Evolutionary conservation across 2,329 filamentous ascomycete species (phyloP).

Genomic region (Taxawa tesnikishii): DNA sequence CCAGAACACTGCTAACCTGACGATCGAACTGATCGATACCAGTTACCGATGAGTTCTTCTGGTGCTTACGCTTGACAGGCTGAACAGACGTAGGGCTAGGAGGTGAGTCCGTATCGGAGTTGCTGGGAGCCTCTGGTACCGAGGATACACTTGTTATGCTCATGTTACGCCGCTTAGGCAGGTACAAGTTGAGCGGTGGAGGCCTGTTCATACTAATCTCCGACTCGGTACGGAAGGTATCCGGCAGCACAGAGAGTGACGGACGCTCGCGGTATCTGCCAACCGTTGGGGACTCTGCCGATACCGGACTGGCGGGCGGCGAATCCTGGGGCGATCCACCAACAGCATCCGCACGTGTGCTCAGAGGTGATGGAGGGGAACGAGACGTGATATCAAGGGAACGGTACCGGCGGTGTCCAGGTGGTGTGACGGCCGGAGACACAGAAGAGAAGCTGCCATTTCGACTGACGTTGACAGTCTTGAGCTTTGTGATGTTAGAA

Average conservation of each 20-base stretch:
- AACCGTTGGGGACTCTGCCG: neutral
- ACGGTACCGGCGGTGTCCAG: no score
- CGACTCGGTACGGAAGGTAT: conserved; percentile 7
- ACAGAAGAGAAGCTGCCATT: neutral
- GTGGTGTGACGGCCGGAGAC: no score
- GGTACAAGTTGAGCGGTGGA: conserved; percentile 30
- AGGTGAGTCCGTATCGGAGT: no score
- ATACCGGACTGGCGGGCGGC: neutral
- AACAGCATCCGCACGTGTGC: neutral
- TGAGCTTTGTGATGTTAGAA: no score
- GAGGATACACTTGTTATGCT: no score
- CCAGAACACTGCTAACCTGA: conserved; percentile 23
- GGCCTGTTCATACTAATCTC: conserved; percentile 9
- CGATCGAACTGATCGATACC: conserved; percentile 51
- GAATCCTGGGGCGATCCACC: neutral
- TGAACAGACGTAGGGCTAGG: no score
- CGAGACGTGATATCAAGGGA: neutral
- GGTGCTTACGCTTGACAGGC: conserved; percentile 3
- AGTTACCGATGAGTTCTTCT: conserved; percentile 36
- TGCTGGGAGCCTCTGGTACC: no score
- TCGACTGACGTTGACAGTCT: conserved; percentile 3
- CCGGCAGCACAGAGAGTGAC: conserved; percentile 2
- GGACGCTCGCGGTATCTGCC: conserved; percentile 3
- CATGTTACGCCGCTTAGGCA: conserved; percentile 24
- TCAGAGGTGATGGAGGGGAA: neutral